Base-by-base conservation (phyloP, 139 green algal genomes). In the Coelastrella sp. region DNA sequence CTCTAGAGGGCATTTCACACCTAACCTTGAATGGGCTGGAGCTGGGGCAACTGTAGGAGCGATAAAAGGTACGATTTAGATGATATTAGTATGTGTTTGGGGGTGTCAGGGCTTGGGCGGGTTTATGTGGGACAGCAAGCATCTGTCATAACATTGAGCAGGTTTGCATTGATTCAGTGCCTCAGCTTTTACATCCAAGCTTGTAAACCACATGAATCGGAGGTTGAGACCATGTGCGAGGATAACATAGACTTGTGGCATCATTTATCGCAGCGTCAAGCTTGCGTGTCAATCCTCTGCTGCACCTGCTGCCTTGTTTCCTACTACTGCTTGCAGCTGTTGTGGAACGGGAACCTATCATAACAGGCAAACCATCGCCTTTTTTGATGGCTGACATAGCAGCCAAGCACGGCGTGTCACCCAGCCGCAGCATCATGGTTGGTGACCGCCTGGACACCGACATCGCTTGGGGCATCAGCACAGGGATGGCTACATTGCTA, bases 371-470 rank as follows among this genome's bases (percentile, higher is more conserved):
- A 93, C 96, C 96, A n/a, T 90, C 92, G 6, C 93, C 95, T 84
- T 99, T 99, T 93, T 98, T 99, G 95, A 93, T 99, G 88, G 94
- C 96, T 58, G 97, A 98, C 94, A 98, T 99, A 73, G 94, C 95
- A 68, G 77, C 84, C 16, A 89, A 94, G 68, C 96, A 96, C 85
- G 87, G 89, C 5, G 86, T 97, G 73, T 20, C 88, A 19, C 95
- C 95, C n/a, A 89, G 95, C 64, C 93, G 99, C 91, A 99, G 98
- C 90, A 97, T 97, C 94, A 99, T 99, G 95, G 96, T 99, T 5
- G 98, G 98, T 32, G 97, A 89, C 82, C 88, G 92, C 64, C 89
- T 94, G 54, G 92, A 94, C 89, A 94, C 92, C 0, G 92, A 94
- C 56, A 80, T 94, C 5, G 22, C 82, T 47, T 94, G 92, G 92